Base-by-base conservation (phyloP, 2,329 filamentous ascomycete species). In the Magnaporthales sp. region DNA sequence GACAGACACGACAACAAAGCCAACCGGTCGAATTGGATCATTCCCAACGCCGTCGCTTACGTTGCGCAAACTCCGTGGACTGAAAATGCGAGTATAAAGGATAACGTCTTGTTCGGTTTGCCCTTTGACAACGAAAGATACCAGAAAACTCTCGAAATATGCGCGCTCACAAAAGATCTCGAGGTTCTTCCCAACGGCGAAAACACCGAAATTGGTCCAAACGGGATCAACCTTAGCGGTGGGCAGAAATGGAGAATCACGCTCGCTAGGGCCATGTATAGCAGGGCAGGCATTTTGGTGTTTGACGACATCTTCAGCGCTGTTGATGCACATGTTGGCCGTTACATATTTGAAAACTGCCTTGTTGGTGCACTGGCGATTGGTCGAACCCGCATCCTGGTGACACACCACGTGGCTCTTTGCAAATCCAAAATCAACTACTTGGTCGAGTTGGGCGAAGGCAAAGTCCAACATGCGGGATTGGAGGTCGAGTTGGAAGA, bases 221-320 rank as follows among this genome's bases (percentile, higher is more conserved):
- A 94, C 68, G 92, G 92, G 7, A 91, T 95, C 71, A 93, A 94
- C 71, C 80, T 96, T 7, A 92, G 89, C 68, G 92, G 92, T 69
- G 92, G 92, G 0, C 92, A 96, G 76, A 88, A 91, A 72, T 93
- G 91, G 90, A 85, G 92, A 65, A 84, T 95, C 32, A 91, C 90
- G 0, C 87, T 96, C 70, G 92, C 91, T 1, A 83, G 92, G 62
- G 91, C 91, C 0, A 80, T 95, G 22, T 95, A 95, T 75, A 93
- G 91, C 1, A 83, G 91, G 15, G 91, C 90, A 0, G 88, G 89
- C 0, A 88, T 93, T 68, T 79, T 96, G 5, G 80, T 95, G 24
- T 81, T 95, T 72, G 92, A 96, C 74, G 92, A 96, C 73, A 91
- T 94, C 56, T 93, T 96, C 75, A 92, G 89, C 73, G 88, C 91